phyloP scores from a whole-genome alignment of 495 filamentous ascomycete genomes.

The Recurvomyces mirabilis region DNA sequence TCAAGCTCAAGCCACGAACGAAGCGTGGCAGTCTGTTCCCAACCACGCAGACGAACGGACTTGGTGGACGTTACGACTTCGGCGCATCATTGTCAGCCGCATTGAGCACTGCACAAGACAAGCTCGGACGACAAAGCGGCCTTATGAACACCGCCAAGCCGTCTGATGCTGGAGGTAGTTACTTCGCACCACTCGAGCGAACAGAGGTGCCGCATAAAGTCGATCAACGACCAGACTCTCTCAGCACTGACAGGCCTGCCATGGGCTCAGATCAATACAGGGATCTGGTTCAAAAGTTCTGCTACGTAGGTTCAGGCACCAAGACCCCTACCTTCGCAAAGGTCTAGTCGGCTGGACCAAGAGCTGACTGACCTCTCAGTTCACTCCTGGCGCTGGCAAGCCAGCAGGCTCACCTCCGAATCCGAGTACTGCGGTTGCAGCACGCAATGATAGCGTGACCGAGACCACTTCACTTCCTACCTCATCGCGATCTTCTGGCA shows the following conservation, averaged over 20 bases:
- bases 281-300: slow-evolving; percentile 94
- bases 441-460: slow-evolving; percentile 18
- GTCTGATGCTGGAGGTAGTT: slow-evolving; percentile 14
- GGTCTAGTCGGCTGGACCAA: slow-evolving; percentile 15
- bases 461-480: slow-evolving; percentile 6
- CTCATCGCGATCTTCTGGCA: slow-evolving; percentile 11
- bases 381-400: slow-evolving; percentile 28
- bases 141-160: slow-evolving; percentile 22
- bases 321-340: slow-evolving; percentile 11
- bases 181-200: slow-evolving; percentile 23
- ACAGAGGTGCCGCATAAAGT: slow-evolving; percentile 10
- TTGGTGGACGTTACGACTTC: slow-evolving; percentile 89
- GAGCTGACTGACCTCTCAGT: slow-evolving; percentile 27
- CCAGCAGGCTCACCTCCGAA: slow-evolving; percentile 16
- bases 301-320: slow-evolving; percentile 71
- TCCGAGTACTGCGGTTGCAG: slow-evolving; percentile 4
- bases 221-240: slow-evolving; percentile 35
- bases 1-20: slow-evolving; percentile 31
- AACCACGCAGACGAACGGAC: slow-evolving; percentile 59
- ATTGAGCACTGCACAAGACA: slow-evolving; percentile 54
- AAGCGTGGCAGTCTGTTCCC: slow-evolving; percentile 22
- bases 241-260: slow-evolving; percentile 50
- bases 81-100: slow-evolving; percentile 74
- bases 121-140: slow-evolving; percentile 38
- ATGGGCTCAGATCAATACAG: slow-evolving; percentile 78